Base-by-base conservation (phyloP, 768 basidiomycete species). In the Collybiopsis confluens region DNA sequence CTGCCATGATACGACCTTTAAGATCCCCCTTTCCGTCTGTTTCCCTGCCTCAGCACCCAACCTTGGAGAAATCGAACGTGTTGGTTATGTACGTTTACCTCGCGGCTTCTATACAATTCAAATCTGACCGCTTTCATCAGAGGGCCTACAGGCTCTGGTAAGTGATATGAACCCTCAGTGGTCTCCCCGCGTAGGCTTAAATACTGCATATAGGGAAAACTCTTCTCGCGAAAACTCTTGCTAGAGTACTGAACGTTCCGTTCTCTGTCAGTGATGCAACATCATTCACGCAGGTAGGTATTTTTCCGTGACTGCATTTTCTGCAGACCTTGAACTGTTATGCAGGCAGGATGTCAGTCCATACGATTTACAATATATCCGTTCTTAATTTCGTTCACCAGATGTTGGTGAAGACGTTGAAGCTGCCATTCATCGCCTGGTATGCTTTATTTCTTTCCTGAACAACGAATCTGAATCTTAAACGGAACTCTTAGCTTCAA, bases 331-430 rank as follows among this genome's bases (percentile, higher is more conserved):
- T 40, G 40, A 2, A 27, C 47, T 6, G 10, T 23, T 15, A 18
- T 37, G 1, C 43, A 90, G 86, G 86, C 86, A 9, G 87, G 87
- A 68, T 89, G 88, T 88, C 44, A 66, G 85, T 76, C 45, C 33
- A 45, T 42, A 30, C 45, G 35, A 30, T 57, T 18, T 33, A 20
- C 28, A 52, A 33, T 16, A 28, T 52, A 9, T 15, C 44, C 60
- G 21, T 62, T 56, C 4, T 18, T 33, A 47, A 28, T 43, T 47
- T 41, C 35, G 35, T 52, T 27, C 16, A 46, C 26, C 59, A 93
- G 90, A 97, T 70, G 92, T 98, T 43, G 95, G 95, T 59, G 96
- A 97, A 64, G 96, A 98, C 64, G 95, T 97, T 7, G 96, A 98
- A 57, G 88, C 88, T 76, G 86, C 90, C 41, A 82, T 98, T 23